Evolutionary conservation across 1,139 yeast species (phyloP).

Genomic region (Sugiyamaella castrensis): DNA sequence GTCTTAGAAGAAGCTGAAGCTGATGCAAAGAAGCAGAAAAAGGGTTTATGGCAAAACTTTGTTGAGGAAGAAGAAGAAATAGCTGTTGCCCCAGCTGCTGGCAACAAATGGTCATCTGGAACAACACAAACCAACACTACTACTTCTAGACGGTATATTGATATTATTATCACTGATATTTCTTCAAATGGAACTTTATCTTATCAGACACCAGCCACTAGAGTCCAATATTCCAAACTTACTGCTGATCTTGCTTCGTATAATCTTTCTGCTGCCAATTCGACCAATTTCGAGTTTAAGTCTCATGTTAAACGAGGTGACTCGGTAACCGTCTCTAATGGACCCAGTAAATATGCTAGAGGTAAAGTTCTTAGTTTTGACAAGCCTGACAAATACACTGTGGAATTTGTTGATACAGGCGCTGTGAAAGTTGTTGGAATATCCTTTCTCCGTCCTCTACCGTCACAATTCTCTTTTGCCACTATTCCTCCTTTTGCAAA

Average conservation of each 20-base stretch:
- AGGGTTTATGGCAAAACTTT: conserved; percentile 68
- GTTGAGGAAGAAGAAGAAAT: conserved; percentile 38
- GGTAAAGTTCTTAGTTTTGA: conserved; percentile 56
- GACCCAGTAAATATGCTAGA: conserved; percentile 57
- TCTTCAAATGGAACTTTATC: conserved; percentile 51
- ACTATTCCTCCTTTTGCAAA: conserved; percentile 56
- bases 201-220: conserved; percentile 43
- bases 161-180: conserved; percentile 60
- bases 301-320: conserved; percentile 55
- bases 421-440: conserved; percentile 50
- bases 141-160: conserved; percentile 47
- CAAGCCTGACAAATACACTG: conserved; percentile 47
- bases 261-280: conserved; percentile 44
- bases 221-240: conserved; percentile 27
- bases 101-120: conserved; percentile 3
- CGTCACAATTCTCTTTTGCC: conserved; percentile 47
- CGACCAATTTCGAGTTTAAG: conserved; percentile 29
- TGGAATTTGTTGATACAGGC: conserved; percentile 67
- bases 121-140: conserved; percentile 18
- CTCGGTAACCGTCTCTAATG: conserved; percentile 54
- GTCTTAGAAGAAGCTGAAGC: conserved; percentile 62
- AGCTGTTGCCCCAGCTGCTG: conserved; percentile 15
- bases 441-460: conserved; percentile 52
- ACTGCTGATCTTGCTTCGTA: conserved; percentile 39
- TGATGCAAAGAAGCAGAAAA: conserved; percentile 50